These are phyloP conservation scores for Podila minutissima DNA, from an alignment of 192 early-diverging fungal genomes.

Conservation along the genomic window DNA sequence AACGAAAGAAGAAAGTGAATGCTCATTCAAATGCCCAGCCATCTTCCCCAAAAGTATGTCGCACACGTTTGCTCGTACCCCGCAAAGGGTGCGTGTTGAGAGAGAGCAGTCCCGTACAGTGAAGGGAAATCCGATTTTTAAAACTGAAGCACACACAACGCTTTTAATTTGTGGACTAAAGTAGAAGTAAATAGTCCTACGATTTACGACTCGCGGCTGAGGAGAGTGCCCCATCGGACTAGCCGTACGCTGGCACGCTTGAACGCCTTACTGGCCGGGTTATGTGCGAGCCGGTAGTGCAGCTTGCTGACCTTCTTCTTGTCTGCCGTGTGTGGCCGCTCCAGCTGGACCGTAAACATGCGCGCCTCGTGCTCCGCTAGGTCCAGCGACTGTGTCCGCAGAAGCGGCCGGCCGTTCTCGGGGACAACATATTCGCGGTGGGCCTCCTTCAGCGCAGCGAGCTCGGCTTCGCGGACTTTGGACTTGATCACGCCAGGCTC, in stretches of 20 bases:
- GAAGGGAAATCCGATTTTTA: too few relatives aligned
- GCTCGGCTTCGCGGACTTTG: conserved; percentile 4
- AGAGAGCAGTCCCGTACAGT: too few relatives aligned
- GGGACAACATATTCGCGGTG: background rate
- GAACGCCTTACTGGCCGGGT: conserved; percentile 32
- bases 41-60: too few relatives aligned
- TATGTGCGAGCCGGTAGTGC: conserved; percentile 17
- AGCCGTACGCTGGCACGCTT: conserved; percentile 34
- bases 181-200: too few relatives aligned
- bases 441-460: background rate
- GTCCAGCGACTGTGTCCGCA: conserved; percentile 31
- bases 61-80: too few relatives aligned
- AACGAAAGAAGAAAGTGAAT: too few relatives aligned
- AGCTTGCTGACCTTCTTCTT: conserved; percentile 23
- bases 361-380: conserved; percentile 8
- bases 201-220: conserved; percentile 24
- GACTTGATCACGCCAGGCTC: background rate
- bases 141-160: too few relatives aligned
- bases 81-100: too few relatives aligned
- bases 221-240: conserved; percentile 23
- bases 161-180: too few relatives aligned
- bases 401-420: conserved; percentile 1
- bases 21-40: too few relatives aligned
- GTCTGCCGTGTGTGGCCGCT: conserved; percentile 10
- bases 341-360: background rate